Evolutionary conservation across 345 rosid genomes (phyloP).

Genomic region (Sonneratia caseolaris): DNA sequence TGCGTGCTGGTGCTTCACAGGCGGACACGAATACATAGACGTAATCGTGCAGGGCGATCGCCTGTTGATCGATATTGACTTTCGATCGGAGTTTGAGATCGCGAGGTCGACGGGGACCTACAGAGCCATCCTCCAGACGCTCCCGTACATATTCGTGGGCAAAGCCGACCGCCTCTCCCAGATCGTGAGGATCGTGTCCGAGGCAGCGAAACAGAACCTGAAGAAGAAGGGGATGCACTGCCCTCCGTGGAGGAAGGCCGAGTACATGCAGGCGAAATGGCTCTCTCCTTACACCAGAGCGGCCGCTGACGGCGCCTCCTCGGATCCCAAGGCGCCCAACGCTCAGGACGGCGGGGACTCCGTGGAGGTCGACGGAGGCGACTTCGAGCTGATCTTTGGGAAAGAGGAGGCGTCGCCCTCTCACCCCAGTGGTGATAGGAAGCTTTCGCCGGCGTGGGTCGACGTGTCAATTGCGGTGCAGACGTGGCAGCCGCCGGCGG

Average conservation of each 20-base stretch:
- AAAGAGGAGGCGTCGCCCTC: constrained; percentile 18
- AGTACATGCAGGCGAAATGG: constrained; percentile 84
- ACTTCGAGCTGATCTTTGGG: constrained; percentile 7
- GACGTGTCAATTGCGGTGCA: constrained; percentile 7
- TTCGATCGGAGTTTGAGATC: constrained; percentile 76
- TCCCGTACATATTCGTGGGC: constrained; percentile 72
- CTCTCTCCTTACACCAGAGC: constrained; percentile 41
- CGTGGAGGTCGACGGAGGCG: neutral
- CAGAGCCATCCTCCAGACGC: constrained; percentile 52
- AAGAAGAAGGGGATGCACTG: constrained; percentile 86
- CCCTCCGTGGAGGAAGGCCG: constrained; percentile 86
- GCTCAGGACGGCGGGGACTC: constrained; percentile 2
- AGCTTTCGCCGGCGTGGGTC: constrained; percentile 6
- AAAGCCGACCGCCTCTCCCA: constrained; percentile 55
- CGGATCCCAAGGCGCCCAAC: neutral
- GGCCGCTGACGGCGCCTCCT: constrained; percentile 2
- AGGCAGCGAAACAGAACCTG: constrained; percentile 70
- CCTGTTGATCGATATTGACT: constrained; percentile 62
- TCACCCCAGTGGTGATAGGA: constrained; percentile 18
- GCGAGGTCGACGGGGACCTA: constrained; percentile 76
- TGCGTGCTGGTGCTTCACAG: constrained; percentile 24
- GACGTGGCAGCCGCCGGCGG: constrained; percentile 33
- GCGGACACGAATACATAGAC: constrained; percentile 69
- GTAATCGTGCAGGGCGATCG: constrained; percentile 55
- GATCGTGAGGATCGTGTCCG: constrained; percentile 48